phyloP scores from a whole-genome alignment of 108 stramenopile species.

The Cyclostephanos invisitatus region DNA sequence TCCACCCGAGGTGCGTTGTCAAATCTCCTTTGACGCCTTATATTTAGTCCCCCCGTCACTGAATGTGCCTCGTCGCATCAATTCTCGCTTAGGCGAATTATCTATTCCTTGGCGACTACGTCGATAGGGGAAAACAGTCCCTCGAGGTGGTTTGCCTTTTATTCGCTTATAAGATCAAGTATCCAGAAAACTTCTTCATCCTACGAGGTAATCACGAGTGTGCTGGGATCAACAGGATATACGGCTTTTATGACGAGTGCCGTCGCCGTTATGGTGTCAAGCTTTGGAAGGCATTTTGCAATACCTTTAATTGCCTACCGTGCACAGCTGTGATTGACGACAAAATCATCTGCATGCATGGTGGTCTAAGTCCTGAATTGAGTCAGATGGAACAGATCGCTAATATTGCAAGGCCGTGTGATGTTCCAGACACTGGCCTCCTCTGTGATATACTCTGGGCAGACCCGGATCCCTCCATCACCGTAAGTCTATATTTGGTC shows the following conservation, averaged over 20 bases:
- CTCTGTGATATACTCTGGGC: slow-evolving; percentile 99
- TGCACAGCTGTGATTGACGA: slow-evolving; percentile 98
- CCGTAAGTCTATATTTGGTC: slow-evolving; percentile 62
- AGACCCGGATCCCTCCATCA: slow-evolving; percentile 95
- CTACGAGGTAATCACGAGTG: slow-evolving; percentile 99
- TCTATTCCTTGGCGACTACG: slow-evolving; percentile 98
- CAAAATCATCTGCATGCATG: slow-evolving; percentile 99
- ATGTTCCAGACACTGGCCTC: slow-evolving; percentile 98
- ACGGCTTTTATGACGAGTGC: slow-evolving; percentile 99
- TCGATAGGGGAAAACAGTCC: slow-evolving; percentile 97
- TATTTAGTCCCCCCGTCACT: background rate
- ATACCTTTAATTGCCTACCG: slow-evolving; percentile 99
- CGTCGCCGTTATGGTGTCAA: slow-evolving; percentile 98
- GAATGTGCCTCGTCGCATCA: slow-evolving; percentile 8
- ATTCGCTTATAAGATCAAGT: slow-evolving; percentile 99
- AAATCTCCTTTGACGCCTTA: slow-evolving; percentile 1
- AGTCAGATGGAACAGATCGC: slow-evolving; percentile 97
- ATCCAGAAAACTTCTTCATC: slow-evolving; percentile 99
- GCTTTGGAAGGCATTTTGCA: slow-evolving; percentile 99
- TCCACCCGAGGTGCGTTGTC: slow-evolving; percentile 83
- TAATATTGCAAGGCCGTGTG: slow-evolving; percentile 94
- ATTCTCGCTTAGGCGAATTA: slow-evolving; percentile 86
- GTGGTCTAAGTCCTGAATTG: slow-evolving; percentile 96
- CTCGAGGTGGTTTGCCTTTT: slow-evolving; percentile 95
- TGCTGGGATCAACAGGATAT: slow-evolving; percentile 98